Evolutionary conservation across 495 filamentous ascomycete genomes (phyloP).

Genomic region (Aspergillus funiculosus): DNA sequence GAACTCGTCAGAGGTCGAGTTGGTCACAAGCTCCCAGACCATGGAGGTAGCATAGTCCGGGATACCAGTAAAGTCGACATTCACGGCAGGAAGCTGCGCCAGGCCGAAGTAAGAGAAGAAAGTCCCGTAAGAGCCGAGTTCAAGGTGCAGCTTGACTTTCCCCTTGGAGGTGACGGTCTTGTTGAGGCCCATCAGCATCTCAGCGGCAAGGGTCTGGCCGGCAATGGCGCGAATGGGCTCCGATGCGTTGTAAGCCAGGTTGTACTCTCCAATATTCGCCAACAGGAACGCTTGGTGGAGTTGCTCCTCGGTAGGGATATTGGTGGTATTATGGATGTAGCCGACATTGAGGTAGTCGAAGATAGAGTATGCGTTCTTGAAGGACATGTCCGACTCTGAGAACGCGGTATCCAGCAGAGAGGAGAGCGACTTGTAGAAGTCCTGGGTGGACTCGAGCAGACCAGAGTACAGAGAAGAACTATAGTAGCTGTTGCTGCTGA

Average conservation of each 20-base stretch:
- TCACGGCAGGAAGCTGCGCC: slow-evolving; percentile 31
- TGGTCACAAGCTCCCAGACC: slow-evolving; percentile 50
- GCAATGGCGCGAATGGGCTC: slow-evolving; percentile 45
- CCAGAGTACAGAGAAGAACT: slow-evolving; percentile 51
- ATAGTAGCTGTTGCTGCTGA: slow-evolving; percentile 70
- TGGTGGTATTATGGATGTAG: slow-evolving; percentile 46
- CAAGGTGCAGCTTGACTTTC: slow-evolving; percentile 38
- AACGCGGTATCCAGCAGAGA: slow-evolving; percentile 59
- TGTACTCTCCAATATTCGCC: slow-evolving; percentile 47
- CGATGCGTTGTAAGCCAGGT: slow-evolving; percentile 47
- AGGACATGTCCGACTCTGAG: slow-evolving; percentile 45
- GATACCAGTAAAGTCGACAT: slow-evolving; percentile 42
- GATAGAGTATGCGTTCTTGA: slow-evolving; percentile 67
- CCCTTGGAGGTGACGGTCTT: slow-evolving; percentile 35
- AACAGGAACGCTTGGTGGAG: slow-evolving; percentile 38
- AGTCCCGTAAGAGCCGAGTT: slow-evolving; percentile 46
- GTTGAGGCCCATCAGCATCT: slow-evolving; percentile 41
- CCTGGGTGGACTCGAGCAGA: slow-evolving; percentile 47
- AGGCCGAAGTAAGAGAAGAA: slow-evolving; percentile 52
- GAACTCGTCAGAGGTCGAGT: slow-evolving; percentile 34
- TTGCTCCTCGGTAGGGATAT: slow-evolving; percentile 26
- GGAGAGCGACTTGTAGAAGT: slow-evolving; percentile 59
- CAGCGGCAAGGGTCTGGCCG: slow-evolving; percentile 43
- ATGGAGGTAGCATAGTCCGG: slow-evolving; percentile 50
- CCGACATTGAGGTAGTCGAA: slow-evolving; percentile 53